phyloP scores from a whole-genome alignment of 2,329 filamentous ascomycete species.

The Fusarium anguioides region DNA sequence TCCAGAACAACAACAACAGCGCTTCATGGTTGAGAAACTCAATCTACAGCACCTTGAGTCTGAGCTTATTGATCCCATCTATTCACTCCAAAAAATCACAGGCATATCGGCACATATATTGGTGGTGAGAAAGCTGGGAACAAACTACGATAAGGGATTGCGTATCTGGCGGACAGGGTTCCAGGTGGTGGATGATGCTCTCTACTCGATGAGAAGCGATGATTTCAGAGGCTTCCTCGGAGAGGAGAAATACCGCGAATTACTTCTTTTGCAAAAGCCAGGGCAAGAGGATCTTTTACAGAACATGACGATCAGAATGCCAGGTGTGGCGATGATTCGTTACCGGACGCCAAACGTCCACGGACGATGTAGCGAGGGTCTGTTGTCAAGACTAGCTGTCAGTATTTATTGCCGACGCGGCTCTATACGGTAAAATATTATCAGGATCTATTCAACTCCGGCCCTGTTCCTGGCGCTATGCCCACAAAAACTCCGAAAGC shows the following conservation, averaged over 20 bases:
- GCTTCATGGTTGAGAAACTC: not conserved
- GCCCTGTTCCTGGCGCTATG: conserved; percentile 28
- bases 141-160: not conserved
- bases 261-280: not conserved
- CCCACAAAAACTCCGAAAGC: conserved; percentile 23
- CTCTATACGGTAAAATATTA: not conserved
- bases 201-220: not conserved
- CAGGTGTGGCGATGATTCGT: not conserved
- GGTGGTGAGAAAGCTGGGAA: conserved; percentile 6
- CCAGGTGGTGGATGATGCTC: not conserved
- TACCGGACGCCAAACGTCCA: not conserved
- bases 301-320: not conserved
- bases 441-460: conserved; percentile 31
- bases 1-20: not conserved
- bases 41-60: not conserved
- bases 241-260: conserved; percentile 2
- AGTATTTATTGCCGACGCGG: not conserved
- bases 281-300: not conserved
- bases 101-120: not conserved
- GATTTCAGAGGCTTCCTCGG: conserved; percentile 8
- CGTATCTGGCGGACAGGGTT: not conserved
- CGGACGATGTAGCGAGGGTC: not conserved
- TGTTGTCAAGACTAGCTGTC: not conserved
- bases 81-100: not conserved
- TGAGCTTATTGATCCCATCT: not conserved